A percentile compares a stretch with the other conserved stretches of the same genome.
phyloP scores from a whole-genome alignment of 805 yeast species.

The Zygotorulaspora chibaensis region DNA sequence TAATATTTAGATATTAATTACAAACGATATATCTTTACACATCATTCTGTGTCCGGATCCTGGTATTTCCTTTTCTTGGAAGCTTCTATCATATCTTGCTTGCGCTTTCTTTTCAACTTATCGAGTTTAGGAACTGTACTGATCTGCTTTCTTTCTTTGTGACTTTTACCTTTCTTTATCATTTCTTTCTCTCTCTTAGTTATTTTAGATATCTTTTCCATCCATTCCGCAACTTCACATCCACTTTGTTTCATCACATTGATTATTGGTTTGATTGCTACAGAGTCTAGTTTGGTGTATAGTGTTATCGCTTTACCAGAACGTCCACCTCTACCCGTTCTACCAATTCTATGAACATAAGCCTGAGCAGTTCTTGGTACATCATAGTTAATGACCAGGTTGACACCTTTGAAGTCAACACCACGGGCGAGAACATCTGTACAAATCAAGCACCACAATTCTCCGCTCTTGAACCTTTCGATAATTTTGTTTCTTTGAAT shows the following conservation, averaged over 20 bases:
- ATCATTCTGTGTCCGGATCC: constrained; percentile 3
- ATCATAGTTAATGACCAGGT: constrained; percentile 91
- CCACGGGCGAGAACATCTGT: constrained; percentile 97
- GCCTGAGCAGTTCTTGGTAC: constrained; percentile 93
- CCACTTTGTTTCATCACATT: constrained; percentile 97
- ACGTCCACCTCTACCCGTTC: constrained; percentile 96
- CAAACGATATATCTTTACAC: neutral
- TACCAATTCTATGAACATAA: constrained; percentile 95
- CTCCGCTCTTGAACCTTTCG: constrained; percentile 81
- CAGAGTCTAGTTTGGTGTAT: constrained; percentile 83
- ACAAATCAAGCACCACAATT: constrained; percentile 92
- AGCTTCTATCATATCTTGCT: constrained; percentile 68
- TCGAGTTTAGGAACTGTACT: constrained; percentile 78
- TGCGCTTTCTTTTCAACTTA: constrained; percentile 58
- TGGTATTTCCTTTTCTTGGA: constrained; percentile 55
- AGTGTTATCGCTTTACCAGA: constrained; percentile 85
- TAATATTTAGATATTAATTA: constrained; percentile 9
- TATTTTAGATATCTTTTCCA: constrained; percentile 65
- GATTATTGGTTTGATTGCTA: constrained; percentile 73
- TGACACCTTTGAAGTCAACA: constrained; percentile 94
- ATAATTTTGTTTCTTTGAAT: constrained; percentile 82
- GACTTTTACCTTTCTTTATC: constrained; percentile 51
- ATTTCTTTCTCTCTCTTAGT: constrained; percentile 57
- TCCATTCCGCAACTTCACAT: constrained; percentile 70
- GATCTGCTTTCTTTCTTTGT: constrained; percentile 58